Evolutionary conservation across 2,329 filamentous ascomycete genomes (phyloP).

Genomic region (Orbilia blumenaviensis): DNA sequence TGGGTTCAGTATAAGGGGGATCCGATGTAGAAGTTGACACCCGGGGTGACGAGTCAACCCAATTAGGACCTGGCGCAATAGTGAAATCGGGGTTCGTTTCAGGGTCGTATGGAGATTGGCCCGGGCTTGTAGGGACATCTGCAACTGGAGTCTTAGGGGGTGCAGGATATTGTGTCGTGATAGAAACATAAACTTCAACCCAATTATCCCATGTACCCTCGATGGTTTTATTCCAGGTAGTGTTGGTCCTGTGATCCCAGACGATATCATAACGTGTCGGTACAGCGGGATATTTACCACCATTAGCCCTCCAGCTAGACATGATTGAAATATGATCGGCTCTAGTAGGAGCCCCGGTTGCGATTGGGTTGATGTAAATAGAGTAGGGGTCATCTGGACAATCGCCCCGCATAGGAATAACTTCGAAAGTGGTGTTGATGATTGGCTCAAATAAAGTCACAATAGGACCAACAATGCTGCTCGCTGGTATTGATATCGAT

Average conservation of each 20-base stretch:
- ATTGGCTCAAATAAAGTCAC: constrained; percentile 18
- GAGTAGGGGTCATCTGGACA: not conserved
- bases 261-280: constrained; percentile 16
- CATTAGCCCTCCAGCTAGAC: constrained; percentile 12
- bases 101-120: not conserved
- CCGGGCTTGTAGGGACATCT: constrained; percentile 7
- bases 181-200: constrained; percentile 7
- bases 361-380: constrained; percentile 10
- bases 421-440: constrained; percentile 25
- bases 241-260: constrained; percentile 35
- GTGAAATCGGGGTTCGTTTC: not conserved
- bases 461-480: not conserved
- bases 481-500: not conserved
- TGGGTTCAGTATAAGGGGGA: not conserved
- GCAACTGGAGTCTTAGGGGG: constrained; percentile 2
- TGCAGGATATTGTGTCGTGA: constrained; percentile 22
- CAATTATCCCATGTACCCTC: constrained; percentile 20
- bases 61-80: not conserved
- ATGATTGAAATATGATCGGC: constrained; percentile 15
- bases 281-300: not conserved
- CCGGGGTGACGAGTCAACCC: not conserved
- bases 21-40: not conserved
- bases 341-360: constrained; percentile 19
- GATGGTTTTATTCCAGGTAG: constrained; percentile 39
- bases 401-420: constrained; percentile 10